Base-by-base conservation (phyloP, 2,329 filamentous ascomycete species). In the Ophioceras dolichostomum region DNA sequence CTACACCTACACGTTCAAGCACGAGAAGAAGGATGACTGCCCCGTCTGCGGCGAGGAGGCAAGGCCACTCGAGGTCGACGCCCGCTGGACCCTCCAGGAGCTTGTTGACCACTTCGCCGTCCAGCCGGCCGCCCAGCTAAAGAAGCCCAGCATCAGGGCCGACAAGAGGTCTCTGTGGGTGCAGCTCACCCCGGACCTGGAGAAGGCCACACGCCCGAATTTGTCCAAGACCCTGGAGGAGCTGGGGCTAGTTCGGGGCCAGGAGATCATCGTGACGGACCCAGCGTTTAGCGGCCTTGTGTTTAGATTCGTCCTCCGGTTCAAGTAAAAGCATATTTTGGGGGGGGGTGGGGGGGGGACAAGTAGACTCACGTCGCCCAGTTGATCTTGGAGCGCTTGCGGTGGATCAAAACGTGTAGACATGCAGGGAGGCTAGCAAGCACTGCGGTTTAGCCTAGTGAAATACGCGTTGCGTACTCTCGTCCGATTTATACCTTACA, bases 1-100 rank as follows among this genome's bases (percentile, higher is more conserved):
- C 46, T 98, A 98, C 64, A 98, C 91, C 0, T 95, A 94, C 59
- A 98, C 91, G 0, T 98, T 96, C 57, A 80, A 87, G 51, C 87
- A 94, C 51, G 82, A 95, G 61, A 85, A 83, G 65, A 96, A 95
- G 58, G 73, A 81, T 13, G 91, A 96, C 58, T 98, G 91, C 46
- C 87, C 91, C 3, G 91, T 96, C 6, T 98, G 91, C 53, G 32
- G 41, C 24, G 41, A 43, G 32, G 62, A 85, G 40, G 78, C 91
- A 4, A 81, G 85, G 37, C 79, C 81, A 19, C 67, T 96, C 12
- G 62, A 72, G 3, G 73, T 93, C 18, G 73, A 87, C 49, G 72
- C 80, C 0, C 70, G 75, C 30, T 68, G 67, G 52, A 94, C 85
- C 0, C 65, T 98, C 26, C 73, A 82, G 47, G 85, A 93, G 22